These are phyloP conservation scores for Patellifolia procumbens DNA, from an alignment of 179 eudicot genomes.

Conservation along the genomic window DNA sequence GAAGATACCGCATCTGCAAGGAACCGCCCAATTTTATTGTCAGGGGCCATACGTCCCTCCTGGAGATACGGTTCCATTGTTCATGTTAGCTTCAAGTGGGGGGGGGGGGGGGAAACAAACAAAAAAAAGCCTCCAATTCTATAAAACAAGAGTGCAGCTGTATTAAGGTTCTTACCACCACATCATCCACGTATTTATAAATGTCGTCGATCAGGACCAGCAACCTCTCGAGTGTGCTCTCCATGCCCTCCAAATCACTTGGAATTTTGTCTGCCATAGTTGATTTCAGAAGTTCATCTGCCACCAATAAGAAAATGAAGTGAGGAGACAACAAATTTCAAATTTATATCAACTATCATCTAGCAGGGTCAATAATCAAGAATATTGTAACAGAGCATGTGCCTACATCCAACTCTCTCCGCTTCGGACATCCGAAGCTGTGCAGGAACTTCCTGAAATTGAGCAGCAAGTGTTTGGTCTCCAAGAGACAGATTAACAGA, in stretches of 20 bases:
- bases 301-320: constrained; percentile 12
- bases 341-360: not conserved
- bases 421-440: constrained; percentile 89
- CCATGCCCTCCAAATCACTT: constrained; percentile 94
- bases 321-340: not conserved
- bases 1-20: constrained; percentile 77
- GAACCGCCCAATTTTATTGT: constrained; percentile 77
- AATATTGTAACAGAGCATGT: not conserved
- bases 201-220: constrained; percentile 79
- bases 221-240: constrained; percentile 73
- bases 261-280: constrained; percentile 87
- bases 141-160: not conserved
- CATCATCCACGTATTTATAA: constrained; percentile 89
- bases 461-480: constrained; percentile 88
- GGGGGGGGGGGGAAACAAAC: not conserved
- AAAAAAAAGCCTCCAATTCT: not conserved
- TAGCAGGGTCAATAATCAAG: not conserved
- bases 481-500: constrained; percentile 80
- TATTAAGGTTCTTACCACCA: constrained; percentile 64
- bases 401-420: constrained; percentile 93
- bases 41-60: constrained; percentile 78
- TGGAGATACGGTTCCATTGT: constrained; percentile 25
- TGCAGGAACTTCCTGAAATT: constrained; percentile 90
- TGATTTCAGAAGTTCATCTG: constrained; percentile 87
- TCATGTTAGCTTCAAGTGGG: not conserved